Evolutionary conservation across 306 rosid species (phyloP), one percentile per base, ranked within the genome.

Genomic region (Vigna radiata): DNA sequence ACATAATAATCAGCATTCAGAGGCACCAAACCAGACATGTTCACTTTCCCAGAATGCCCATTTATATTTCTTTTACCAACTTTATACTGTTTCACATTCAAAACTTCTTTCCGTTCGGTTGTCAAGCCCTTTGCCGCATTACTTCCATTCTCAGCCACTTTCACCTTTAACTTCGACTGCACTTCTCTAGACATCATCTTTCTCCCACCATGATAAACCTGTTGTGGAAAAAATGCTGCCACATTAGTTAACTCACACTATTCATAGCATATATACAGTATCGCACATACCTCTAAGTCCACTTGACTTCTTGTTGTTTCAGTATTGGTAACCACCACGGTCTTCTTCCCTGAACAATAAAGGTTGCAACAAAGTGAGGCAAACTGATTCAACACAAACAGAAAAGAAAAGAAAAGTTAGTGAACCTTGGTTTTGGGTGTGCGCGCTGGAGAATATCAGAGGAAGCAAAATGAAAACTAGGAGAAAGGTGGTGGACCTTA

Each of bases 1-100:
- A 83, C 88, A 44, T 79, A 80, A 67, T 90, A 90, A 67, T 90
- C 96, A 17, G 88, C 86, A 75, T 83, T 83, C 47, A 89, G 49
- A 71, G 89, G 77, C 37, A 83, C 75, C 11, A 88, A 84, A 74
- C 68, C 85, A 16, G 82, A 55, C 74, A 62, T 48, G 58, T 82
- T 74, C 18, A 50, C 81, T 60, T 76, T 58, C 73, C 29, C 7
- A 11, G 74, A 73, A 54, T 43, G 68, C 8, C 27, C 73, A 61
- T 56, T 62, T 0, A 29, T 29, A 29, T 29, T 31, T 19, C 49
- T 44, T 46, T 14, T 75, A 37, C 56, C 48, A 18, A 62, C 36
- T 49, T 72, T 63, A 2, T 68, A 53, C 15, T 11, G 15, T 17
- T 70, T 61, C 62, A 6, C 75, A 2, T 61, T 48, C 23, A 52